Base-by-base conservation (phyloP, 768 basidiomycete genomes). In the Postia placenta region DNA sequence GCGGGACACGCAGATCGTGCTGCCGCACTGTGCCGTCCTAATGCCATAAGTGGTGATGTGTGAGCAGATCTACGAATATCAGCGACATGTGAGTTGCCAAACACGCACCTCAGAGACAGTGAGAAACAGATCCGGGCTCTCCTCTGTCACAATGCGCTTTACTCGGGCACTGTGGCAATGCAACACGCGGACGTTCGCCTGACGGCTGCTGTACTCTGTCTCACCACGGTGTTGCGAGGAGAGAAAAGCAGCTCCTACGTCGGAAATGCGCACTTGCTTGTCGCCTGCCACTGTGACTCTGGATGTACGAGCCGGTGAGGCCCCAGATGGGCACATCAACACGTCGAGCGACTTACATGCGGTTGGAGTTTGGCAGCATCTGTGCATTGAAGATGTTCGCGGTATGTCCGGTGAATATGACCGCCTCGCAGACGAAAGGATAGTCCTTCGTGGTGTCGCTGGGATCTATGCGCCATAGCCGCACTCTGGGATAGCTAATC, bases 21-120 rank as follows among this genome's bases (percentile, higher is more conserved):
- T 93, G 91, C 22, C 92, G 78, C 9, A 93, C 90, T 24, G 83
- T 76, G 3, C 89, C 91, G 66, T 95, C 92, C 85, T 92, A 38
- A 2, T n/a, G n/a, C n/a, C n/a, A n/a, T n/a, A n/a, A n/a, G n/a
- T n/a, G n/a, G n/a, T n/a, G n/a, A n/a, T n/a, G n/a, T n/a, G n/a
- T n/a, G n/a, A n/a, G n/a, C n/a, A n/a, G n/a, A n/a, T n/a, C n/a
- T 36, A 49, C 27, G 48, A 60, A 30, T 55, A 26, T 65, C 47
- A 45, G n/a, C n/a, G n/a, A n/a, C n/a, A n/a, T n/a, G n/a, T n/a
- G n/a, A n/a, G n/a, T n/a, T n/a, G n/a, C n/a, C n/a, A n/a, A n/a
- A 23, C 5, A 63, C 74, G 26, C 45, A 84, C 87, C 76, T 90
- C 87, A n/a, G 79, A 74, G n/a, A 87, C 83, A 0, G 88, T 82